Conservation (phyloP, 768 basidiomycete genomes). For the Ramaria sp. region DNA sequence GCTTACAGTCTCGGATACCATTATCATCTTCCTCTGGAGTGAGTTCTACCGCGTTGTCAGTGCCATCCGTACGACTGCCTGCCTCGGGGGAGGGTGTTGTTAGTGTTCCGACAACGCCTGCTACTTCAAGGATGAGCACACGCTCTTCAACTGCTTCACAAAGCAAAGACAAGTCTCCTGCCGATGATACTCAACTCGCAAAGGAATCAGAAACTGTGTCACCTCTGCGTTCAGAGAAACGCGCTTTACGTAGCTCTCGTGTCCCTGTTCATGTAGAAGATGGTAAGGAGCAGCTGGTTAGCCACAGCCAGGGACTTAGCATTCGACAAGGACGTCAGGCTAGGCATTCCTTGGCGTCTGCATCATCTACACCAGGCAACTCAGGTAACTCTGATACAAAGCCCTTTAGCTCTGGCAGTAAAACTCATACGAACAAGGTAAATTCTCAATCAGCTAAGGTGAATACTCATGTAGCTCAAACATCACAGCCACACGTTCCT, state of each 20-base stretch:
- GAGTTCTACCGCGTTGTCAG: neutral
- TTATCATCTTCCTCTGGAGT: neutral
- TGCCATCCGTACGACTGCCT: neutral
- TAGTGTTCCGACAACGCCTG: neutral
- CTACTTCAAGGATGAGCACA: neutral
- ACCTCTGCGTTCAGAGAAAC: neutral
- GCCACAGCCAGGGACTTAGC: neutral
- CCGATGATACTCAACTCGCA: too few relatives aligned
- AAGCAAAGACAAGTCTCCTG: neutral
- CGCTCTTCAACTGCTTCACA: slow-evolving; percentile 1
- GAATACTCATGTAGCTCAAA: neutral
- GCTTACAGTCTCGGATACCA: neutral
- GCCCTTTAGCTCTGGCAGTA: neutral
- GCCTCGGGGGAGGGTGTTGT: neutral
- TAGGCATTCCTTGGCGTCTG: neutral
- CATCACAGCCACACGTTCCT: neutral
- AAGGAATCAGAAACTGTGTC: neutral
- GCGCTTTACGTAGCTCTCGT: neutral
- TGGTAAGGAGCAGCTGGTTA: neutral
- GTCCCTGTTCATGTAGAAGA: neutral
- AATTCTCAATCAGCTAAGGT: neutral
- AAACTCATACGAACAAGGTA: neutral
- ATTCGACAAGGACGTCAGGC: neutral
- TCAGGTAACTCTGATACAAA: neutral
- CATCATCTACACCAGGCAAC: neutral